Evolutionary conservation across 148 eudicot genomes (phyloP).

Genomic region (Polygonum maritimum): DNA sequence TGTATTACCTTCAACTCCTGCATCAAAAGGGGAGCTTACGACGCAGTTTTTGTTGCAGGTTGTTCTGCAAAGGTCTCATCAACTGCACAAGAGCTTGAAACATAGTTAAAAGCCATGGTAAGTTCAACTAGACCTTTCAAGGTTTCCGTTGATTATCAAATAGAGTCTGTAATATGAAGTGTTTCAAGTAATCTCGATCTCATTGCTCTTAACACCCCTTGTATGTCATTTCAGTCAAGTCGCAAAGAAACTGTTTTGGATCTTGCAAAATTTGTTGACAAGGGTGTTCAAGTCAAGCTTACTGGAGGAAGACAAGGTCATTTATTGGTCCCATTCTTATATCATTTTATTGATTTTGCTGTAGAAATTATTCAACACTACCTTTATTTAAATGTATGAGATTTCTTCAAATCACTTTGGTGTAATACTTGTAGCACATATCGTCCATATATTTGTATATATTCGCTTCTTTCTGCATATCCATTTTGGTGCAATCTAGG

Average conservation of each 20-base stretch:
- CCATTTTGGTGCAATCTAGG: neutral
- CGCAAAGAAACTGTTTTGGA: slow-evolving; percentile 87
- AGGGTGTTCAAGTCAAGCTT: slow-evolving; percentile 96
- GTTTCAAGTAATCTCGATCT: neutral
- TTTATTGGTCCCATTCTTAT: slow-evolving; percentile 6
- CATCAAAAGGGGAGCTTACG: too few relatives aligned
- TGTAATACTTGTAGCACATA: neutral
- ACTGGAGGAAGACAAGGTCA: slow-evolving; percentile 96
- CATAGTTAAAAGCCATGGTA: too few relatives aligned
- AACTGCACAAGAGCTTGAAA: too few relatives aligned
- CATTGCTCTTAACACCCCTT: neutral
- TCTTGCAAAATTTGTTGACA: slow-evolving; percentile 92
- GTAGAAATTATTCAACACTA: neutral
- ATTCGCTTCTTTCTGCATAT: neutral
- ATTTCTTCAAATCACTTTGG: neutral
- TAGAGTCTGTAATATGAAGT: too few relatives aligned
- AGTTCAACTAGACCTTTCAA: too few relatives aligned
- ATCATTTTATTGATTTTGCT: neutral
- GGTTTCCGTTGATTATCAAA: too few relatives aligned
- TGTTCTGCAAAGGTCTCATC: too few relatives aligned
- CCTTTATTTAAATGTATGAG: too few relatives aligned
- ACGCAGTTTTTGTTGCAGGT: too few relatives aligned
- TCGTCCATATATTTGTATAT: neutral
- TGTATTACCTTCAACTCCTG: too few relatives aligned
- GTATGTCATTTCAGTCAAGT: slow-evolving; percentile 40